Percentiles rank a stretch among this genome's conserved stretches.
Conservation (phyloP, 148 eudicot species). For the Rhododendron kiyosumense region DNA sequence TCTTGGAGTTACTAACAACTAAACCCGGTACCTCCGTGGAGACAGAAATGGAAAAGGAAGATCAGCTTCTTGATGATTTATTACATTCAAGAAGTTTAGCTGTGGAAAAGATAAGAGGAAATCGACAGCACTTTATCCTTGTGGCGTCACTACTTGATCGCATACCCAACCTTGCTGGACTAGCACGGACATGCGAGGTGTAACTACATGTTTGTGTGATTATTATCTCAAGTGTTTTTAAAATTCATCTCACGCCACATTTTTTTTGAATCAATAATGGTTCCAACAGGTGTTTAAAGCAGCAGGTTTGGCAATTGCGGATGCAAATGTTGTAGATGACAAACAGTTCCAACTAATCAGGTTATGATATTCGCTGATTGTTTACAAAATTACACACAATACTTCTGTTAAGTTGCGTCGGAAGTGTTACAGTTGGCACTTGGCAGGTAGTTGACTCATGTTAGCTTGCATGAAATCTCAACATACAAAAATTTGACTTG, state of each 20-base stretch:
- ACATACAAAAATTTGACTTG: not conserved
- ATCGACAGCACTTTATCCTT: conserved; percentile 71
- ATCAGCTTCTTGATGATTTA: conserved; percentile 69
- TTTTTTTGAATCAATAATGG: not conserved
- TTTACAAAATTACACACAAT: not conserved
- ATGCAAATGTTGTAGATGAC: conserved; percentile 66
- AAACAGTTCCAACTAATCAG: conserved; percentile 97
- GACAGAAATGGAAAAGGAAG: conserved; percentile 82
- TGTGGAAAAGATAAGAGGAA: conserved; percentile 58
- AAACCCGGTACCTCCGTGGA: conserved; percentile 8
- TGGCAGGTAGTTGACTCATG: conserved; percentile 1
- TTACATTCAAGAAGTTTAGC: conserved; percentile 54
- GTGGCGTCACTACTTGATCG: conserved; percentile 94
- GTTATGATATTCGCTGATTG: conserved; percentile 24
- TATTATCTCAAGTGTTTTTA: not conserved
- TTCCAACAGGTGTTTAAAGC: conserved; percentile 83
- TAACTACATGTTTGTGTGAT: not conserved
- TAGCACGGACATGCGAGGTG: conserved; percentile 97
- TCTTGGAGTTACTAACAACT: not conserved
- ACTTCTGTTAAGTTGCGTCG: not conserved
- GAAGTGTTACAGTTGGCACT: not conserved
- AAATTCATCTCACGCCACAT: not conserved
- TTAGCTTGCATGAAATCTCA: conserved; percentile 4
- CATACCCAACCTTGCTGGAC: conserved; percentile 97
- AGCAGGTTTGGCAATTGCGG: conserved; percentile 65